Base-by-base conservation (phyloP, 129 eudicot species). In the Flaveria linearis region DNA sequence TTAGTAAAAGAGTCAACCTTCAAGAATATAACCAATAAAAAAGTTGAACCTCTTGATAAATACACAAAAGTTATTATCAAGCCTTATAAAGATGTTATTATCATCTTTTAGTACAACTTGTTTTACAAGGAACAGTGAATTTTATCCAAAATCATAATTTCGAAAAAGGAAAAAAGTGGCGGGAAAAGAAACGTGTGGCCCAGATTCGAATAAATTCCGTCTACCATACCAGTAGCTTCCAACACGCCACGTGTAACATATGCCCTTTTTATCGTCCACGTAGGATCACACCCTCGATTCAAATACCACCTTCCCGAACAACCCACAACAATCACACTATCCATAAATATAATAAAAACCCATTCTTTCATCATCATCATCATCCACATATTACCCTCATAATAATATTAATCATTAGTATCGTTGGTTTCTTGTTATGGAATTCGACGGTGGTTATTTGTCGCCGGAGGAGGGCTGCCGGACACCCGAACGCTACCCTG, bases 391-490 rank as follows among this genome's bases (percentile, higher is more conserved):
- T 11, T 1, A 9, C 1, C 7, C 2, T 9, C 8, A 42, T 42
- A 7, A 5, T 10, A 7, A 6, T 42, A 42, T 42, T 42, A 41
- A 42, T 0, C 8, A 43, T 2, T 43, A 8, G 1, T 43, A 43
- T 43, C 7, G 13, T 61, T 51, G 8, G 45, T 56, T 22, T 61
- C 2, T 39, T 13, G 0, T 46, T 0, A 85, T 86, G 90, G 90
- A 83, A 52, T 53, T 20, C 42, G 80, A 69, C 22, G 78, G 80
- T 36, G 81, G 81, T 69, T 83, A 74, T 46, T 25, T 58, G n/a
- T 80, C 69, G 79, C 77, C 55, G 72, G 87, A 83, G 55, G 86
- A 79, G 1, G 91, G 89, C 17, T 89, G 88, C 76, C 76, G 75
- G 75, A 89, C 96, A 14, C 96, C 96, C 11, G 79, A 76, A 20